Percentiles rank a stretch among this genome's conserved stretches.
Conservation (phyloP, 176 grass and related monocot genomes). For the Musa schizocarpa region DNA sequence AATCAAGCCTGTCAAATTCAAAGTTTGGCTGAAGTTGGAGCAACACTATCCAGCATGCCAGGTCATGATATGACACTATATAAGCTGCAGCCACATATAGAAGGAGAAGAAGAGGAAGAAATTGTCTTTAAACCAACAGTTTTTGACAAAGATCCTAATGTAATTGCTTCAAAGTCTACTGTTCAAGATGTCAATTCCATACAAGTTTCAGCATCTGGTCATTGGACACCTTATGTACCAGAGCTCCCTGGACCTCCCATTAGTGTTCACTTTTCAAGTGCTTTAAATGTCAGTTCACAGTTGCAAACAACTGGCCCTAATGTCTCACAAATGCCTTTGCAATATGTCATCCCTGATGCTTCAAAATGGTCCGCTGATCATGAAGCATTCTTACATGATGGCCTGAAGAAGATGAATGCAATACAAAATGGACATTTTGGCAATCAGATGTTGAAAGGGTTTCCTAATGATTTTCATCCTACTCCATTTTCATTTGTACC, state of each 20-base stretch:
- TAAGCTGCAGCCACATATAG: slow-evolving; percentile 26
- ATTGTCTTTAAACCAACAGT: slow-evolving; percentile 64
- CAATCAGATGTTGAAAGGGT: slow-evolving; percentile 32
- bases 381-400: slow-evolving; percentile 31
- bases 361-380: slow-evolving; percentile 34
- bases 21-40: slow-evolving; percentile 18
- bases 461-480: neutral
- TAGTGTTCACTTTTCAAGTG: slow-evolving; percentile 26
- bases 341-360: slow-evolving; percentile 22
- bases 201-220: slow-evolving; percentile 25
- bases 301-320: neutral
- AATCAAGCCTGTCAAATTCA: slow-evolving; percentile 15
- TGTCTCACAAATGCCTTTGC: slow-evolving; percentile 24
- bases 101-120: slow-evolving; percentile 60
- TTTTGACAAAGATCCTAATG: slow-evolving; percentile 27
- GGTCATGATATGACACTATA: no score
- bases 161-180: slow-evolving; percentile 11
- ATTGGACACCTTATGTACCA: no score
- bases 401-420: slow-evolving; percentile 39
- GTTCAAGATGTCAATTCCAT: slow-evolving; percentile 25
- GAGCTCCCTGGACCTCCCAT: no score
- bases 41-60: neutral
- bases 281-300: slow-evolving; percentile 27
- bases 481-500: no score
- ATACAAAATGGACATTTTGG: slow-evolving; percentile 32